A percentile compares a stretch with the other conserved stretches of the same genome.
Conservation (phyloP, 169 alveolate species). For the Amoebophrya sp. region DNA sequence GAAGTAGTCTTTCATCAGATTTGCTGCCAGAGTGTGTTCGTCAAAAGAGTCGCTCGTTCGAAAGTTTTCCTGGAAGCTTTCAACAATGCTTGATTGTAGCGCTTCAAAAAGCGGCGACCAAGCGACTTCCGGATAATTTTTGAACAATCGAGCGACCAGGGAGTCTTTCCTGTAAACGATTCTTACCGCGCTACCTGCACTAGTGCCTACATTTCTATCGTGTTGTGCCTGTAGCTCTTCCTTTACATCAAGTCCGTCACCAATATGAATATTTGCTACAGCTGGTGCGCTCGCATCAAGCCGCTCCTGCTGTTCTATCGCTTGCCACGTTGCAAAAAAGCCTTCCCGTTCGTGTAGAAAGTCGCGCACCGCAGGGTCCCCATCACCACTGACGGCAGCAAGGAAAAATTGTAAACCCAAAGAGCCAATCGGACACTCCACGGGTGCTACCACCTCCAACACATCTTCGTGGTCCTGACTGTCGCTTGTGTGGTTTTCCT, state of each 20-base stretch:
- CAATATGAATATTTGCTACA: too few species aligned
- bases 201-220: too few species aligned
- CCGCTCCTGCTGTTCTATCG: neutral
- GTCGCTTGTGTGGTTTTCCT: too few species aligned
- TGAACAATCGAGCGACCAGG: too few species aligned
- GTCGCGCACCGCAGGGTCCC: neutral
- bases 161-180: too few species aligned
- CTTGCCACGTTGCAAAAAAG: neutral
- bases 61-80: neutral
- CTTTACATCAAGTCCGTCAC: too few species aligned
- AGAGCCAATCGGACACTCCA: neutral
- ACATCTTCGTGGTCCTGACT: too few species aligned
- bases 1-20: neutral
- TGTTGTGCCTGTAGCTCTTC: too few species aligned
- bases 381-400: neutral
- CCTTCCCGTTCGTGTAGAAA: neutral
- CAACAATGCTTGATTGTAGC: neutral
- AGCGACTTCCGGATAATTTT: too few species aligned
- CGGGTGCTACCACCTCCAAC: too few species aligned
- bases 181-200: too few species aligned
- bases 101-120: neutral
- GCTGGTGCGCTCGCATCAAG: too few species aligned
- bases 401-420: neutral
- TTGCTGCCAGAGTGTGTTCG: neutral
- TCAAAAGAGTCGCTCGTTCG: neutral